Evolutionary conservation across 345 rosid species (phyloP).

Genomic region (Kandelia obovata): DNA sequence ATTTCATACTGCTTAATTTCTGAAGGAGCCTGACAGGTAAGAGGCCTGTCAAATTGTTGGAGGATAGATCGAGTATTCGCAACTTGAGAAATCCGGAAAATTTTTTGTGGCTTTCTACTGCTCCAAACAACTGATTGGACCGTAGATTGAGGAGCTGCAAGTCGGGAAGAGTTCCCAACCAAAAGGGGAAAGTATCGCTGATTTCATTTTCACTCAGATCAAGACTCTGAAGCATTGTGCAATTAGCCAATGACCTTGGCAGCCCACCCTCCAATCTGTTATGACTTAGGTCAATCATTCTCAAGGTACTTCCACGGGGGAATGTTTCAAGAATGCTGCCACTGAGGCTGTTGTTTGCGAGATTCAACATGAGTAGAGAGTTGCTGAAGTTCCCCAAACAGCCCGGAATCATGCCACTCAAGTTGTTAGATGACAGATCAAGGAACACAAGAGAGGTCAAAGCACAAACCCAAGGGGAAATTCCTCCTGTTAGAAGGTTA

Average conservation of each 20-base stretch:
- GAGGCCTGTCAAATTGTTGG: not conserved
- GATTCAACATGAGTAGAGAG: not conserved
- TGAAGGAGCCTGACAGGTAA: not conserved
- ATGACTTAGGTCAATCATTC: not conserved
- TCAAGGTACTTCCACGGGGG: not conserved
- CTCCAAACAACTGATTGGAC: not conserved
- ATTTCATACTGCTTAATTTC: not conserved
- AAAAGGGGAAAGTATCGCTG: not conserved
- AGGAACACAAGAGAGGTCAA: not conserved
- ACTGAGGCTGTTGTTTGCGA: not conserved
- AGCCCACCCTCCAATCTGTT: not conserved
- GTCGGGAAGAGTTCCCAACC: not conserved
- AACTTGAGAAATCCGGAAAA: not conserved
- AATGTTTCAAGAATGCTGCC: not conserved
- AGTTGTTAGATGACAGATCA: slow-evolving; percentile 23
- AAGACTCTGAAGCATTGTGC: not conserved
- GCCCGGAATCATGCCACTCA: slow-evolving; percentile 21
- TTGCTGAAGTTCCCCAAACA: slow-evolving; percentile 25
- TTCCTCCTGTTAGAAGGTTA: slow-evolving; percentile 16
- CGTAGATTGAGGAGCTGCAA: not conserved
- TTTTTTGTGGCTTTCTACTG: not conserved
- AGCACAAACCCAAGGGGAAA: slow-evolving; percentile 13
- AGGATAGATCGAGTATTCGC: not conserved
- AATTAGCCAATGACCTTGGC: slow-evolving; percentile 4
- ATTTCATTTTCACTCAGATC: slow-evolving; percentile 4